phyloP scores from a whole-genome alignment of 2,329 filamentous ascomycete genomes.

The Xylariaceae sp. region DNA sequence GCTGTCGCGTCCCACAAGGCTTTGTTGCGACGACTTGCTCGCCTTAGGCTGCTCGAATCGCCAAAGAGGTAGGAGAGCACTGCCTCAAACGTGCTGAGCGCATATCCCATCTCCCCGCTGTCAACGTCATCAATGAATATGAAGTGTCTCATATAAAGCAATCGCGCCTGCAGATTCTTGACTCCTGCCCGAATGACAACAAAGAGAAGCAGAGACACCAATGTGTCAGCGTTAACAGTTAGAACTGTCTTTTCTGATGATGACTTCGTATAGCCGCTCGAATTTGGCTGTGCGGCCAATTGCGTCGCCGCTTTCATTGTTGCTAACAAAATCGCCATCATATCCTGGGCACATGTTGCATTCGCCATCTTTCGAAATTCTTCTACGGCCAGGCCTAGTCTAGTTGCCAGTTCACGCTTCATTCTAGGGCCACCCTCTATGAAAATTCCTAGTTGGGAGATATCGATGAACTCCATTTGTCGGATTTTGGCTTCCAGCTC shows the following conservation, averaged over 20 bases:
- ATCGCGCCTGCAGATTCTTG: conserved; percentile 82
- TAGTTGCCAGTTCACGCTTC: conserved; percentile 80
- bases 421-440: conserved; percentile 79
- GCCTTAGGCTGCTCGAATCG: conserved; percentile 81
- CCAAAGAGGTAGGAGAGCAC: conserved; percentile 86
- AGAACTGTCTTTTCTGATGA: conserved; percentile 60
- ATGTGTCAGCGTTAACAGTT: conserved; percentile 81
- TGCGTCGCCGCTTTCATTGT: conserved; percentile 85
- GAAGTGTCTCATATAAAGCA: conserved; percentile 96
- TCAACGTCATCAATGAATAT: conserved; percentile 98
- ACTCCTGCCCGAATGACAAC: conserved; percentile 92
- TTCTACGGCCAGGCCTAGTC: conserved; percentile 79
- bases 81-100: conserved; percentile 92
- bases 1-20: conserved; percentile 86
- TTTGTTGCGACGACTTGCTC: conserved; percentile 84
- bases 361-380: conserved; percentile 85
- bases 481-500: conserved; percentile 89
- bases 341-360: conserved; percentile 83
- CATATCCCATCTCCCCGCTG: conserved; percentile 93
- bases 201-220: conserved; percentile 88
- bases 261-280: conserved; percentile 42
- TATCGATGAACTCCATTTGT: conserved; percentile 92
- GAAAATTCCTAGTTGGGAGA: conserved; percentile 89
- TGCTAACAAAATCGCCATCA: conserved; percentile 79
- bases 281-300: conserved; percentile 57